Conservation (phyloP, 2,329 filamentous ascomycete species). For the Fusarium fracticaudum region DNA sequence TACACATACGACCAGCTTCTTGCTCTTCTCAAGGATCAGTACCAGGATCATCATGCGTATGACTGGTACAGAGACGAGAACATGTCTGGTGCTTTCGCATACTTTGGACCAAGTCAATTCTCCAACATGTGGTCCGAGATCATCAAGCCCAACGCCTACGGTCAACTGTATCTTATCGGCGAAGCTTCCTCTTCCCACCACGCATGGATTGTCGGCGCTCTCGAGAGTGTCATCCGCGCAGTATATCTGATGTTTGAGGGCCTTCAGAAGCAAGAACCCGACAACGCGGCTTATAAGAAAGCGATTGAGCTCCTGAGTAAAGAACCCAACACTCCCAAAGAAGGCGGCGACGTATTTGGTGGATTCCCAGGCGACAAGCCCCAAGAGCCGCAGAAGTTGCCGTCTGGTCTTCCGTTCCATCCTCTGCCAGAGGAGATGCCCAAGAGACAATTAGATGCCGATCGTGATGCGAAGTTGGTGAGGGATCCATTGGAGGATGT, state of each 20-base stretch:
- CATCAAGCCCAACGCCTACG: conserved; percentile 36
- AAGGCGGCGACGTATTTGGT: not conserved
- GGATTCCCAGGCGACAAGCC: not conserved
- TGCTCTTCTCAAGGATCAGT: not conserved
- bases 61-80: conserved; percentile 37
- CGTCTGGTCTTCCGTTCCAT: conserved; percentile 2
- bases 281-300: not conserved
- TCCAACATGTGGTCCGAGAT: conserved; percentile 39
- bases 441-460: not conserved
- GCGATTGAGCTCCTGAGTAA: not conserved
- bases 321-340: not conserved
- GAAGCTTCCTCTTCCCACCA: conserved; percentile 36
- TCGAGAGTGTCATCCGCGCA: conserved; percentile 34
- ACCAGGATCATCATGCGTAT: conserved; percentile 26
- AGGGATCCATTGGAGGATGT: not conserved
- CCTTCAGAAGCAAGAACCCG: not conserved
- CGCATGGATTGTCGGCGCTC: conserved; percentile 35
- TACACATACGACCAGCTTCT: not conserved
- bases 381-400: not conserved
- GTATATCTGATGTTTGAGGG: conserved; percentile 24
- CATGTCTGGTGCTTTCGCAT: conserved; percentile 38
- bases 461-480: not conserved
- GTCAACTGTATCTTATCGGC: conserved; percentile 31
- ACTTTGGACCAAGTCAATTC: conserved; percentile 32
- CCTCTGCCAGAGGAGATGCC: conserved; percentile 16